A percentile compares a stretch with the other conserved stretches of the same genome.
Evolutionary conservation across 768 basidiomycete species (phyloP).

Genomic region (Mycena venus): DNA sequence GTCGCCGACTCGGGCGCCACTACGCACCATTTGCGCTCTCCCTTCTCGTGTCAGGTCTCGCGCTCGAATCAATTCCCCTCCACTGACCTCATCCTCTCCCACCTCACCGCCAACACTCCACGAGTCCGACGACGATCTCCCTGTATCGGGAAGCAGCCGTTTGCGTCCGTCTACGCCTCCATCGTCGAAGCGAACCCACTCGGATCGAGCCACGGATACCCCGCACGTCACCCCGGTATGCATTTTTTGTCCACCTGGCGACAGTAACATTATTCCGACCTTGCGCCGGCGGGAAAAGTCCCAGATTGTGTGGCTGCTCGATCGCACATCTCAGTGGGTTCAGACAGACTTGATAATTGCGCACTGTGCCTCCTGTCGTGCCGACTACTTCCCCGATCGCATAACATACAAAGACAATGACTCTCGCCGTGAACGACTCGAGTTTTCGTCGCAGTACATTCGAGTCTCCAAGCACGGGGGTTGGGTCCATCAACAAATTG

Average conservation of each 20-base stretch:
- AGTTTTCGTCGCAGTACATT: background rate
- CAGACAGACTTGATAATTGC: background rate
- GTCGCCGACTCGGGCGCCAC: too few species aligned
- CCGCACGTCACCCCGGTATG: conserved; percentile 1
- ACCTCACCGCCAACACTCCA: too few species aligned
- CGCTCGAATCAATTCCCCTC: too few species aligned
- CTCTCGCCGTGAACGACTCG: too few species aligned
- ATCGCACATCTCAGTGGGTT: background rate
- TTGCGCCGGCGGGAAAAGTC: background rate
- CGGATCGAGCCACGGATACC: background rate
- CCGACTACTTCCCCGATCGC: background rate
- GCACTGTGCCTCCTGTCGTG: background rate
- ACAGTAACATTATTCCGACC: background rate
- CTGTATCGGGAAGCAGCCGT: background rate
- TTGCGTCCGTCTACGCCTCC: background rate
- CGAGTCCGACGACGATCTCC: background rate
- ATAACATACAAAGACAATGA: background rate
- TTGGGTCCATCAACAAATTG: background rate
- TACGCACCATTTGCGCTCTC: too few species aligned
- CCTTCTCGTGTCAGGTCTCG: too few species aligned
- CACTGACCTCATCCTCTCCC: too few species aligned
- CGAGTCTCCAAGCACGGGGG: background rate
- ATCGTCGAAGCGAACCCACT: conserved; percentile 6
- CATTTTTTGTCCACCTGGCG: background rate
- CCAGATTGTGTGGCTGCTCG: background rate